Evolutionary conservation across 2,329 filamentous ascomycete species (phyloP), one percentile per base, ranked within the genome.

Genomic region (Exophiala spinifera): DNA sequence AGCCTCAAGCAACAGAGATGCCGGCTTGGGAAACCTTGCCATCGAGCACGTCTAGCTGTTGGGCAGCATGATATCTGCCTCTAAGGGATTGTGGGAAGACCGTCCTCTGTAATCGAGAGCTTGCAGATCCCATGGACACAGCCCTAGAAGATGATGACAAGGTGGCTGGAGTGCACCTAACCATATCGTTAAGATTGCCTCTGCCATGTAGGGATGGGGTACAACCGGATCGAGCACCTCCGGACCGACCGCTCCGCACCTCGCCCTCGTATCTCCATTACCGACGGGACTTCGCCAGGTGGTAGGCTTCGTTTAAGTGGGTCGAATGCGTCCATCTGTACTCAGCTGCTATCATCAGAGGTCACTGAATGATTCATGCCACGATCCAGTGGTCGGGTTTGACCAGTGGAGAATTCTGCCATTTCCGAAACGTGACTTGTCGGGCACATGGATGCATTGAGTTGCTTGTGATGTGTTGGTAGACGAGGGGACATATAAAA

Each of bases 151-250:
- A 46, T 31, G 20, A 31, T 11, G 23, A 46, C 23, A 31, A 25
- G 20, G 21, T 25, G 23, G 8, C 23, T 46, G 43, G 23, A 46
- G 43, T 25, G 43, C 43, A 3, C 43, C 43, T 25, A 46, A 19
- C 43, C 19, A 23, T 25, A 48, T 37, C 14, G 45, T 48, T 21
- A 48, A 48, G 28, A 48, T 48, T 21, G 45, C 28, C 45, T 48
- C 45, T 48, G 45, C 45, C 19, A 48, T n/a, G n/a, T n/a, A n/a
- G 14, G 5, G 36, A 39, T 15, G 36, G 5, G 14, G 8, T 11
- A 3, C 17, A 14, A 4, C 13, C 36, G 36, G 36, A 39, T 39
- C 36, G 36, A 39, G 36, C 36, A 39, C 36, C 36, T 39, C 36
- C 3, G 17, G n/a, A 39, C 17, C n/a, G 14, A 39, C 36, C 11